Evolutionary conservation across 306 rosid species (phyloP).

Genomic region (Potentilla sterilis): DNA sequence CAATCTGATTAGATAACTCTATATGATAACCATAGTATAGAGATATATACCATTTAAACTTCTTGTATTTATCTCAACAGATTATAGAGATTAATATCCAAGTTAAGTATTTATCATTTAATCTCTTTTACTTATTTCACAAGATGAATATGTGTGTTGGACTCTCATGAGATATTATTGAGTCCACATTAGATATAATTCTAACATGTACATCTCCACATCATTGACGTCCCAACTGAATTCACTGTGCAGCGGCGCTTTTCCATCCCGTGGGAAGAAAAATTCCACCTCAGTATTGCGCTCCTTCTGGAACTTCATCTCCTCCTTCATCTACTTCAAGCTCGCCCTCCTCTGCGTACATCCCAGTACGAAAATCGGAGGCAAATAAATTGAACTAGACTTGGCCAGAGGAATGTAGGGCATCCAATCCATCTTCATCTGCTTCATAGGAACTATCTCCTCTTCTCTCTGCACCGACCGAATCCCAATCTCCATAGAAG

Average conservation of each 20-base stretch:
- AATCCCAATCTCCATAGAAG: constrained; percentile 85
- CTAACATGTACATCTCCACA: constrained; percentile 4
- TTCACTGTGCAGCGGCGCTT: background rate
- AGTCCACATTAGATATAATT: too few relatives aligned
- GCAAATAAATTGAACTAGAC: background rate
- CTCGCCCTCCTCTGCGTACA: constrained; percentile 80
- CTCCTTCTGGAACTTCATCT: constrained; percentile 12
- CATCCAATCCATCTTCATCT: constrained; percentile 98
- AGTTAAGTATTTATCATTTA: too few relatives aligned
- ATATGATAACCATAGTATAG: too few relatives aligned
- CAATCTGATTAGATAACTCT: too few relatives aligned
- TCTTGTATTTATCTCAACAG: too few relatives aligned
- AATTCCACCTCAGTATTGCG: background rate
- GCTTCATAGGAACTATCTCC: constrained; percentile 92
- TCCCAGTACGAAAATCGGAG: constrained; percentile 67
- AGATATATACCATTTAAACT: too few relatives aligned
- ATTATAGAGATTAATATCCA: too few relatives aligned
- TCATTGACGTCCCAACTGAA: background rate
- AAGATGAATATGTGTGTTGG: too few relatives aligned
- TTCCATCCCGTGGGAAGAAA: background rate
- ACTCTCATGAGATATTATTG: too few relatives aligned
- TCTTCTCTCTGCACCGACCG: constrained; percentile 90
- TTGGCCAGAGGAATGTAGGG: constrained; percentile 62
- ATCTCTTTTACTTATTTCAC: too few relatives aligned
- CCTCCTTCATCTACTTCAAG: constrained; percentile 14